Conservation (phyloP, 1,284 basidiomycete species). For the Testicularia cyperi region DNA sequence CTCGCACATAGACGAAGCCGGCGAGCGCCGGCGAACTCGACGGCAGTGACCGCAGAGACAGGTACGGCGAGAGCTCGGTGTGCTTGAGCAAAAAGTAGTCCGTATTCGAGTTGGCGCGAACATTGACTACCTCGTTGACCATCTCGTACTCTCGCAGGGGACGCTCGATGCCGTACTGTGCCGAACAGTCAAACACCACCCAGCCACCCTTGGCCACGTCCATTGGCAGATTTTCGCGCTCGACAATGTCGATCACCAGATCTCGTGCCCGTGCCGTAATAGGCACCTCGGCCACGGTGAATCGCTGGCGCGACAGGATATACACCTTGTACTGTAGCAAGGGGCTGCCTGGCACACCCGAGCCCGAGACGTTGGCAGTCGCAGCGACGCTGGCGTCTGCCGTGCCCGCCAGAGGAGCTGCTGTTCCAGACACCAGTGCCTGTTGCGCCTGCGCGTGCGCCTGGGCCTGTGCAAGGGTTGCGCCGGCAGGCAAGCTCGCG, state of each 20-base stretch:
- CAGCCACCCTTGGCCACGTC: slow-evolving; percentile 48
- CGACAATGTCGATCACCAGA: slow-evolving; percentile 38
- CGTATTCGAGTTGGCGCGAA: slow-evolving; percentile 26
- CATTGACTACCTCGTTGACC: slow-evolving; percentile 43
- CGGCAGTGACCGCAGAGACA: slow-evolving; percentile 45
- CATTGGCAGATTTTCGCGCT: slow-evolving; percentile 36
- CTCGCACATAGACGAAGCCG: slow-evolving; percentile 54
- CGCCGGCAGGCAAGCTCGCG: no score
- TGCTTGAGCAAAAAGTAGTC: slow-evolving; percentile 54
- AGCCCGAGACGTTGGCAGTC: no score
- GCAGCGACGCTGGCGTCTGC: no score
- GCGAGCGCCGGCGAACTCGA: slow-evolving; percentile 44
- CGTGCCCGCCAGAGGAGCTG: no score
- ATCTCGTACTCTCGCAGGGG: slow-evolving; percentile 58
- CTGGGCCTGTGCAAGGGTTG: slow-evolving; percentile 1
- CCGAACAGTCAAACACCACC: slow-evolving; percentile 53
- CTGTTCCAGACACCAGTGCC: no score
- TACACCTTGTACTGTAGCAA: slow-evolving; percentile 43
- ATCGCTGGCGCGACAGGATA: slow-evolving; percentile 45
- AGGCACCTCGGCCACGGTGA: slow-evolving; percentile 35
- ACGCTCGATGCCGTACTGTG: slow-evolving; percentile 50
- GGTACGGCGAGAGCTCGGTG: slow-evolving; percentile 47
- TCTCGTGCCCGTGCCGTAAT: slow-evolving; percentile 44
- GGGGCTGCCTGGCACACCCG: no score
- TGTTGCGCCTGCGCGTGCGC: no score